Percentiles rank a stretch among this genome's conserved stretches.
Evolutionary conservation across 2,329 filamentous ascomycete genomes (phyloP).

Genomic region (Eutypella sp.): DNA sequence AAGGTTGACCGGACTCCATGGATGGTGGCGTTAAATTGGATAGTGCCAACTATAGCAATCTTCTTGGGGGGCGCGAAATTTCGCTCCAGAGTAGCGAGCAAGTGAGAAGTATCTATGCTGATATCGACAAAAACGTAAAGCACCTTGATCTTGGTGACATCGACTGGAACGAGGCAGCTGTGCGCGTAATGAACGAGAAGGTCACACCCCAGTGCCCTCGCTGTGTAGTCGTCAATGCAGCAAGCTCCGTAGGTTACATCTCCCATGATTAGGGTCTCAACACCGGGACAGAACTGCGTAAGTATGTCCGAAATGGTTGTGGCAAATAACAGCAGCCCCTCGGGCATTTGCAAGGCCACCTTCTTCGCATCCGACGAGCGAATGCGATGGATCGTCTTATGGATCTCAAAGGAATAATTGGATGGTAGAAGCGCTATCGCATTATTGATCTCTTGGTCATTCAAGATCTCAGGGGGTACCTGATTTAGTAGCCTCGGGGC

Average conservation of each 20-base stretch:
- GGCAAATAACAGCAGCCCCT: constrained; percentile 89
- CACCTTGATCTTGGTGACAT: constrained; percentile 94
- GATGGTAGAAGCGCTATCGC: constrained; percentile 81
- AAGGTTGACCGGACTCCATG: constrained; percentile 76
- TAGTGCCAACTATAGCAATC: constrained; percentile 90
- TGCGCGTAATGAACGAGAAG: constrained; percentile 95
- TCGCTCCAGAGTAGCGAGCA: constrained; percentile 78
- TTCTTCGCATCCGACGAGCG: constrained; percentile 72
- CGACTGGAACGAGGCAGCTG: constrained; percentile 91
- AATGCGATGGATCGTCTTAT: constrained; percentile 95
- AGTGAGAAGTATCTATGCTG: constrained; percentile 84
- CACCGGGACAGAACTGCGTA: constrained; percentile 85
- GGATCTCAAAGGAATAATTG: constrained; percentile 99
- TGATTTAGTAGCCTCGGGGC: constrained; percentile 82
- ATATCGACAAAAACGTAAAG: constrained; percentile 99
- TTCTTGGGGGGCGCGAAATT: constrained; percentile 85
- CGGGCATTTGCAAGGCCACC: constrained; percentile 94
- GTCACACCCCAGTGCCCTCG: constrained; percentile 87
- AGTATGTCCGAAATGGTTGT: constrained; percentile 97
- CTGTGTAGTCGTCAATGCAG: constrained; percentile 98
- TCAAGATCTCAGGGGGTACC: constrained; percentile 79
- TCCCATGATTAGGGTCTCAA: constrained; percentile 95
- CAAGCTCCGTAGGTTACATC: constrained; percentile 98
- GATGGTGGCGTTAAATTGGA: constrained; percentile 97
- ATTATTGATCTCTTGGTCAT: constrained; percentile 79